These are phyloP conservation scores for Circinella umbellata DNA, from an alignment of 371 early-diverging fungal genomes.

Conservation along the genomic window DNA sequence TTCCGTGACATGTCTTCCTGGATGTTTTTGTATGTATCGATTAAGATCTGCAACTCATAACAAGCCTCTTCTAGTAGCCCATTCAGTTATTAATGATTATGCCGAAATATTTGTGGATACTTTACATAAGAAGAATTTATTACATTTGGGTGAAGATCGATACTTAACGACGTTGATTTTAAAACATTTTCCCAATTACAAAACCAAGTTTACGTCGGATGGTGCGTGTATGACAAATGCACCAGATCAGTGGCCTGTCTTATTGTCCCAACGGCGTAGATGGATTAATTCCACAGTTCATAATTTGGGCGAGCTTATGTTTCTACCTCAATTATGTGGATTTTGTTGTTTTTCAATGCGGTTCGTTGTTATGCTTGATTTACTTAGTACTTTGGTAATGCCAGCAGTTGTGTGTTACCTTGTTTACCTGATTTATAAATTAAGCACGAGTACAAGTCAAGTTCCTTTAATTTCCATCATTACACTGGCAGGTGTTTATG, in stretches of 20 bases:
- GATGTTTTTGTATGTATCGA: slow-evolving; percentile 97
- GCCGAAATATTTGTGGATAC: slow-evolving; percentile 96
- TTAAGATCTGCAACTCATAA: slow-evolving; percentile 81
- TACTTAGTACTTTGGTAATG: slow-evolving; percentile 90
- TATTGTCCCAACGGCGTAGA: slow-evolving; percentile 82
- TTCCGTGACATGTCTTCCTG: slow-evolving; percentile 93
- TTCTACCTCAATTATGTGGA: slow-evolving; percentile 91
- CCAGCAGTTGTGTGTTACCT: slow-evolving; percentile 94
- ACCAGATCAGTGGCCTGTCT: slow-evolving; percentile 92
- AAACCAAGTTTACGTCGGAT: slow-evolving; percentile 94
- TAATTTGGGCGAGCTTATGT: slow-evolving; percentile 91
- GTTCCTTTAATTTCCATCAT: slow-evolving; percentile 70
- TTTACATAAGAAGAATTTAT: slow-evolving; percentile 95
- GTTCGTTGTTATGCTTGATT: slow-evolving; percentile 89
- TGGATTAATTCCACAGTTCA: slow-evolving; percentile 98
- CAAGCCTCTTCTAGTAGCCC: slow-evolving; percentile 90
- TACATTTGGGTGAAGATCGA: slow-evolving; percentile 85
- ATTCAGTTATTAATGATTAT: slow-evolving; percentile 92
- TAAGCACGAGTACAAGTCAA: slow-evolving; percentile 56
- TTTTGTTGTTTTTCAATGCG: slow-evolving; percentile 97
- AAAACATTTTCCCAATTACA: slow-evolving; percentile 97
- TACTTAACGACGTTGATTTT: slow-evolving; percentile 98
- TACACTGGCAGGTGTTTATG: slow-evolving; percentile 82
- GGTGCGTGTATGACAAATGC: slow-evolving; percentile 94
- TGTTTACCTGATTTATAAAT: slow-evolving; percentile 73